Evolutionary conservation across 805 yeast species (phyloP), one percentile per base, ranked within the genome.

Genomic region (Yarrowia sp.): DNA sequence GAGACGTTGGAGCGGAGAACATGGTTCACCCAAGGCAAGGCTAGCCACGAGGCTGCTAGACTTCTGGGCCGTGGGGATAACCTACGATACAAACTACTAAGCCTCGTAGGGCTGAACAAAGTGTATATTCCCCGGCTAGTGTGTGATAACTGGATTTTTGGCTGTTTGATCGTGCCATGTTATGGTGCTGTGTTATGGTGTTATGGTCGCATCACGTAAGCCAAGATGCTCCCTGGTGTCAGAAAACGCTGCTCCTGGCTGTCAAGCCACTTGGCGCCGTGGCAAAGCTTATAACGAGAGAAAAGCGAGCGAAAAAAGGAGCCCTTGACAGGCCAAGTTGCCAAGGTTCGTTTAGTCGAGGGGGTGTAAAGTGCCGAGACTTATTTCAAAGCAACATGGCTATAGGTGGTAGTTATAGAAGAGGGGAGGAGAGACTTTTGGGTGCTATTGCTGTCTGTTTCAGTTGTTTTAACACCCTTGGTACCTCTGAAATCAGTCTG

Each of bases 31-130:
- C 8, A 19, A 4, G 8, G 14, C 13, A 14, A 20, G 50, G 33
- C 34, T 44, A 17, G 30, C 47, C 24, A 43, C 24, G 19, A 19
- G 47, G 47, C 30, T 46, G 12, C 50, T 44, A 20, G 9, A 9
- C 33, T 44, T 15, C 12, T 20, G 33, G 49, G 19, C 20, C 34
- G n/a, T 20, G 52, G 19, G 20, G 38, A n/a, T 49, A 49, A 49
- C 53, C 53, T 49, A n/a, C 20, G 24, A 12, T 17, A 17, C 55
- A 50, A 33, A 24, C n/a, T 50, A 30, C 40, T 13, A 34, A 50
- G 55, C 55, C 53, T 50, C 40, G 55, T 34, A 34, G 55, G 55
- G 55, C 55, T 50, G 55, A 50, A 10, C 15, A 50, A 50, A 50
- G 55, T 34, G 55, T 50, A 34, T 30, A 30, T 30, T 49, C 20